A percentile compares a stretch with the other conserved stretches of the same genome.
phyloP scores from a whole-genome alignment of 345 rosid species.

The Tarenaya hassleriana region DNA sequence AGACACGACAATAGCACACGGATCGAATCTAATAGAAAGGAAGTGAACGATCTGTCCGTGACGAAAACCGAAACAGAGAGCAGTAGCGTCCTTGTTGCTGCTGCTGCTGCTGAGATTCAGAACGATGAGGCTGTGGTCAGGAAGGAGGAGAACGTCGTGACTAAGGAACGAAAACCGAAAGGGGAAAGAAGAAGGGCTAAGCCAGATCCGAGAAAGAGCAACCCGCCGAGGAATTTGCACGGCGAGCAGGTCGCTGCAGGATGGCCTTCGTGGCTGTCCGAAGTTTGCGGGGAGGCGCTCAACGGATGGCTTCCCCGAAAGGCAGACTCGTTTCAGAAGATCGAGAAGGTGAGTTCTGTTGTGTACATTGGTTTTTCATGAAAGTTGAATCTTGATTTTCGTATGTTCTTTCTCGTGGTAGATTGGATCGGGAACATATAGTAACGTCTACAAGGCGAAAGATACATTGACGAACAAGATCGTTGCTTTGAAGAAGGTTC shows the following conservation, averaged over 20 bases:
- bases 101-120: slow-evolving; percentile 28
- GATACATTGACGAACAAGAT: slow-evolving; percentile 68
- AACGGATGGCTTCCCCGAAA: slow-evolving; percentile 91
- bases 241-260: slow-evolving; percentile 97
- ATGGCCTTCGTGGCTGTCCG: slow-evolving; percentile 91
- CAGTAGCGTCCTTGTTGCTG: slow-evolving; percentile 12
- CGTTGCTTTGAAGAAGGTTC: slow-evolving; percentile 91
- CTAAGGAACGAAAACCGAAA: slow-evolving; percentile 46
- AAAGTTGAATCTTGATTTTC: not conserved
- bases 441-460: slow-evolving; percentile 96
- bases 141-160: slow-evolving; percentile 35
- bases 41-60: slow-evolving; percentile 37
- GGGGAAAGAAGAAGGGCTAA: slow-evolving; percentile 64
- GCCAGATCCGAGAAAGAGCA: slow-evolving; percentile 52
- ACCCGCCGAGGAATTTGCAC: slow-evolving; percentile 51
- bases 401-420: slow-evolving; percentile 28
- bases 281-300: slow-evolving; percentile 87
- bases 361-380: slow-evolving; percentile 9
- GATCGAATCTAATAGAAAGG: slow-evolving; percentile 41
- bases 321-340: slow-evolving; percentile 93
- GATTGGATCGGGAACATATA: slow-evolving; percentile 97
- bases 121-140: slow-evolving; percentile 42
- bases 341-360: slow-evolving; percentile 64
- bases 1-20: slow-evolving; percentile 39
- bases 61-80: slow-evolving; percentile 23